phyloP scores from a whole-genome alignment of 805 yeast genomes.

The Wickerhamiella bombiphila region DNA sequence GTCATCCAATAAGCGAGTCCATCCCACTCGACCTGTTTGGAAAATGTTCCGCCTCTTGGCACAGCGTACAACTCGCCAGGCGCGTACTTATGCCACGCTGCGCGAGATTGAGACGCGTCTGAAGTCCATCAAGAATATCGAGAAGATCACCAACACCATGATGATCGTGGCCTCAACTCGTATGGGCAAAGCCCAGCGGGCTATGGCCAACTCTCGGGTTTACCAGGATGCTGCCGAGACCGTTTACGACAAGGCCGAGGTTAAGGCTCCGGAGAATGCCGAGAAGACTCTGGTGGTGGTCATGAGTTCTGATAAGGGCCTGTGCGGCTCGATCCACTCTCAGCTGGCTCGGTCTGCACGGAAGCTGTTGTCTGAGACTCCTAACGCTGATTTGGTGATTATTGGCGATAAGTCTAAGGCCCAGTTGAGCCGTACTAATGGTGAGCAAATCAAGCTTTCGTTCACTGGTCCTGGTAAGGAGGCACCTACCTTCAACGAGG shows the following conservation, averaged over 20 bases:
- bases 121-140: constrained; percentile 96
- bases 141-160: constrained; percentile 99
- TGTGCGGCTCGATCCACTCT: constrained; percentile 97
- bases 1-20: constrained; percentile 1
- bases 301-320: constrained; percentile 92
- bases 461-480: constrained; percentile 92
- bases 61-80: constrained; percentile 3
- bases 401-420: constrained; percentile 90
- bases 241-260: constrained; percentile 71
- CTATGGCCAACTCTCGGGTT: constrained; percentile 75
- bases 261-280: constrained; percentile 37
- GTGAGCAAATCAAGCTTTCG: constrained; percentile 52
- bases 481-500: constrained; percentile 87
- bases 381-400: constrained; percentile 65
- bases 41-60: constrained; percentile 1
- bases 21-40: neutral
- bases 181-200: constrained; percentile 87
- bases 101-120: constrained; percentile 98
- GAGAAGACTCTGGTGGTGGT: constrained; percentile 70
- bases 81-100: constrained; percentile 74
- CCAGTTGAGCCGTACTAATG: constrained; percentile 74
- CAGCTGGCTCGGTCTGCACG: constrained; percentile 85
- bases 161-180: constrained; percentile 98
- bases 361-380: constrained; percentile 42
- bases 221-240: constrained; percentile 69